Percentiles rank a stretch among this genome's conserved stretches.
phyloP scores from a whole-genome alignment of 805 yeast genomes.

The Metschnikowia proteae region DNA sequence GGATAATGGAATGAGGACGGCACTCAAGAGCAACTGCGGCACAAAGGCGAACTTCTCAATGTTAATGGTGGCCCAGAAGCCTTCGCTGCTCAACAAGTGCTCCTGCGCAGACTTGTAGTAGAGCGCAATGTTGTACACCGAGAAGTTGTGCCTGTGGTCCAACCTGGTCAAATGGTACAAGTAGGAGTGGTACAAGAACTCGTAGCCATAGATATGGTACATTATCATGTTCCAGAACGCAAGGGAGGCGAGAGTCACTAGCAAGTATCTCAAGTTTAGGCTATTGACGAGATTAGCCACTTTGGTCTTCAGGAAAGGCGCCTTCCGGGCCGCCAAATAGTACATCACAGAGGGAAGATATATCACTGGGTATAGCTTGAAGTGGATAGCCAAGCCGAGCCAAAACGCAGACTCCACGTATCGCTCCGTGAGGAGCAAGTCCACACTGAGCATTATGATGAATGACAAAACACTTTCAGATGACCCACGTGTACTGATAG shows the following conservation, averaged over 20 bases:
- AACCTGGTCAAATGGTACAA: constrained; percentile 76
- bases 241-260: constrained; percentile 44
- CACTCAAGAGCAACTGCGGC: constrained; percentile 71
- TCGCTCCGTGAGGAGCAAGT: constrained; percentile 35
- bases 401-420: constrained; percentile 37
- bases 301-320: constrained; percentile 15
- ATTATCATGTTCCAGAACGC: constrained; percentile 48
- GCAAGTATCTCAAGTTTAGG: constrained; percentile 24
- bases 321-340: constrained; percentile 29
- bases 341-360: constrained; percentile 71
- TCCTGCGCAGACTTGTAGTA: constrained; percentile 51
- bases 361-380: constrained; percentile 88
- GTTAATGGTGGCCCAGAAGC: constrained; percentile 12
- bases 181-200: constrained; percentile 73
- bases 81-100: not conserved
- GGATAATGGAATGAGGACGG: constrained; percentile 52
- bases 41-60: constrained; percentile 66
- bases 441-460: constrained; percentile 48
- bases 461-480: constrained; percentile 87
- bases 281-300: constrained; percentile 34
- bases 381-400: constrained; percentile 79
- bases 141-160: constrained; percentile 95
- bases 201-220: constrained; percentile 69
- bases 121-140: constrained; percentile 74
- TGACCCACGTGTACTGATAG: constrained; percentile 90